Evolutionary conservation across 768 basidiomycete genomes (phyloP), one percentile per base, ranked within the genome.

Genomic region (Xanthoconium stramineum): DNA sequence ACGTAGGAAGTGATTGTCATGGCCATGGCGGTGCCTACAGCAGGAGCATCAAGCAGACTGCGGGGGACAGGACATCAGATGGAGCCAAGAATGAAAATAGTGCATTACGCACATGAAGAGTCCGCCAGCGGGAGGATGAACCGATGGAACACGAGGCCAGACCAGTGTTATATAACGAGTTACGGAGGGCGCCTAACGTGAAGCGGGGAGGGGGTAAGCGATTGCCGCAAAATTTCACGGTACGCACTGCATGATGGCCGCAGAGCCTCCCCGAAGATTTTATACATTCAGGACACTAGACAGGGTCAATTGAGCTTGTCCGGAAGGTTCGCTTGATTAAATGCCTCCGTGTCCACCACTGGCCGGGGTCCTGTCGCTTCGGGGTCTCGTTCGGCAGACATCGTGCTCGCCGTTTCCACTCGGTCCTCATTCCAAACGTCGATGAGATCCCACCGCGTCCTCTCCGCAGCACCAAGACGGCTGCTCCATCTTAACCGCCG

Each of bases 31-130:
- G 58, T 49, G 38, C 43, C 51, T 33, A 63, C 52, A 33, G 59
- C 55, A 51, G 67, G 57, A 60, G 71, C 69, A 59, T 68, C 35
- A 58, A 68, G 56, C 32, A 38, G 40, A 55, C 66, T 66, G 48
- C 5, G 32, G 40, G 52, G 48, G 54, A 44, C 50, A 55, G 46
- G 58, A 60, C 53, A 58, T 55, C 37, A 59, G 61, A 29, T 44
- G 29, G 44, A 40, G 37, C 50, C 29, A 44, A 53, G 43, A 52
- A 51, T 19, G 43, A 53, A 58, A 53, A 46, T 3, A 29, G 52
- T 14, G 61, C 42, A 65, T 69, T 61, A 64, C 62, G 47, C 58
- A 65, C 61, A 52, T 48, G 15, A 44, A 53, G 53, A 56, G 47
- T 52, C 63, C 57, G 47, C n/a, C n/a, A n/a, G n/a, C n/a, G 52